Percentiles rank a stretch among this genome's conserved stretches.
Evolutionary conservation across 2,329 filamentous ascomycete genomes (phyloP).

Genomic region (Colletotrichum sp.): DNA sequence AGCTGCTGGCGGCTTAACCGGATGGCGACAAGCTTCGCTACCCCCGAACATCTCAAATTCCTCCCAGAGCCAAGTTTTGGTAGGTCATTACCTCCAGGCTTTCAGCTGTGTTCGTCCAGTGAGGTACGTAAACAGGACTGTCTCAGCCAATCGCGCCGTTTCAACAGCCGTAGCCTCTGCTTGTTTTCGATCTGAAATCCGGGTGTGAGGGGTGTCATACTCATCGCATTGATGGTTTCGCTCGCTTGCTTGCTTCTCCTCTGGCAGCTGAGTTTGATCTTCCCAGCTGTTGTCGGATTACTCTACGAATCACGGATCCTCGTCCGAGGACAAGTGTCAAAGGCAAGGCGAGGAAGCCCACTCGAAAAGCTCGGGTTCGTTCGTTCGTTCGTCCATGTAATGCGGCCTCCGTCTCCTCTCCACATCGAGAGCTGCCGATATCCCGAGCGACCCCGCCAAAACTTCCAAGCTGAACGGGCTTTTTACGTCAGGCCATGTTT

Average conservation of each 20-base stretch:
- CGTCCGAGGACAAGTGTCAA: not conserved
- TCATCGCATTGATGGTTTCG: not conserved
- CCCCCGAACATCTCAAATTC: not conserved
- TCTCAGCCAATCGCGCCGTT: not conserved
- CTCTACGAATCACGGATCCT: not conserved
- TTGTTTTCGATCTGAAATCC: not conserved
- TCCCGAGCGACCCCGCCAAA: slow-evolving; percentile 8
- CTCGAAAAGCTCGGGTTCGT: not conserved
- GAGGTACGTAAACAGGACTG: not conserved
- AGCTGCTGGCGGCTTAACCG: not conserved
- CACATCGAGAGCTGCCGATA: not conserved
- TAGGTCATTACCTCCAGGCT: not conserved
- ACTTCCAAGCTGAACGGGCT: not conserved
- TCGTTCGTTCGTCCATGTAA: not conserved
- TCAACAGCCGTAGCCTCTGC: not conserved
- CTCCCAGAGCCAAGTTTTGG: not conserved
- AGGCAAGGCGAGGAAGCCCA: not conserved
- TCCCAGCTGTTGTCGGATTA: not conserved
- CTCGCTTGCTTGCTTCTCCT: not conserved
- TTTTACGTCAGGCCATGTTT: slow-evolving; percentile 7
- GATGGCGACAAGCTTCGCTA: not conserved
- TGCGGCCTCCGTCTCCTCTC: not conserved
- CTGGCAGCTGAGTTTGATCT: not conserved
- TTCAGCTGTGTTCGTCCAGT: slow-evolving; percentile 6
- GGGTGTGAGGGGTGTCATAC: not conserved